A percentile compares a stretch with the other conserved stretches of the same genome.
These are phyloP conservation scores for Cladosporium austrohemisphaericum DNA, from an alignment of 2,329 filamentous ascomycete genomes.

Conservation along the genomic window DNA sequence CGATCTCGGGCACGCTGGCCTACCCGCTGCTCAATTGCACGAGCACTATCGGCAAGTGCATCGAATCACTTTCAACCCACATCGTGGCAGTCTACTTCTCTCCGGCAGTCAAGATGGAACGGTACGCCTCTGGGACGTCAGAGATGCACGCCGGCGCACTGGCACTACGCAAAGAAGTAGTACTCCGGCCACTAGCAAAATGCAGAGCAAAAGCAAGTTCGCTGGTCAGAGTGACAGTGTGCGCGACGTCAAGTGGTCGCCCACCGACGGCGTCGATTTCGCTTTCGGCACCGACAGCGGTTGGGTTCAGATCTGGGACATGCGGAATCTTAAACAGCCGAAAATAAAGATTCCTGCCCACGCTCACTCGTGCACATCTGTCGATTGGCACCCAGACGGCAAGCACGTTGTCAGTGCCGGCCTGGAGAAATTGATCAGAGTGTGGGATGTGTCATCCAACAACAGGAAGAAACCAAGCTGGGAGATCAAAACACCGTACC, in stretches of 20 bases:
- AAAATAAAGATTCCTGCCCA: conserved; percentile 61
- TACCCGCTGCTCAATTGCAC: conserved; percentile 60
- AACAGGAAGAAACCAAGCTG: conserved; percentile 57
- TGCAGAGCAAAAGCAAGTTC: conserved; percentile 54
- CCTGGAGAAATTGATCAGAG: conserved; percentile 58
- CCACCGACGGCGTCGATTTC: conserved; percentile 59
- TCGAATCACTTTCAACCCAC: conserved; percentile 62
- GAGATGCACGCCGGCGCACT: conserved; percentile 44
- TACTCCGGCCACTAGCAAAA: conserved; percentile 42
- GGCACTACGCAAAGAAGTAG: conserved; percentile 26
- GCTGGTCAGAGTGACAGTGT: conserved; percentile 58
- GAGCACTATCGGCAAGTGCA: conserved; percentile 65
- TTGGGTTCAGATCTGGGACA: conserved; percentile 62
- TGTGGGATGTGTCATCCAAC: conserved; percentile 60
- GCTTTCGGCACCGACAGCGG: conserved; percentile 63
- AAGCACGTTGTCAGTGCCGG: conserved; percentile 62
- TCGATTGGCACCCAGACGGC: conserved; percentile 66
- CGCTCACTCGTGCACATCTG: conserved; percentile 52
- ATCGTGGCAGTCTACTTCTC: conserved; percentile 56
- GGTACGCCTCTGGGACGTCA: conserved; percentile 62
- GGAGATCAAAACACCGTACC: conserved; percentile 57
- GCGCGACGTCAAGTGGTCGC: conserved; percentile 63
- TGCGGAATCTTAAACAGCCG: conserved; percentile 53
- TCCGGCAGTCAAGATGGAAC: conserved; percentile 64
- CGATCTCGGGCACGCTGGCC: conserved; percentile 57